These are phyloP conservation scores for Cyclotella choctawhatcheeana DNA, from an alignment of 108 stramenopile species.

Conservation along the genomic window DNA sequence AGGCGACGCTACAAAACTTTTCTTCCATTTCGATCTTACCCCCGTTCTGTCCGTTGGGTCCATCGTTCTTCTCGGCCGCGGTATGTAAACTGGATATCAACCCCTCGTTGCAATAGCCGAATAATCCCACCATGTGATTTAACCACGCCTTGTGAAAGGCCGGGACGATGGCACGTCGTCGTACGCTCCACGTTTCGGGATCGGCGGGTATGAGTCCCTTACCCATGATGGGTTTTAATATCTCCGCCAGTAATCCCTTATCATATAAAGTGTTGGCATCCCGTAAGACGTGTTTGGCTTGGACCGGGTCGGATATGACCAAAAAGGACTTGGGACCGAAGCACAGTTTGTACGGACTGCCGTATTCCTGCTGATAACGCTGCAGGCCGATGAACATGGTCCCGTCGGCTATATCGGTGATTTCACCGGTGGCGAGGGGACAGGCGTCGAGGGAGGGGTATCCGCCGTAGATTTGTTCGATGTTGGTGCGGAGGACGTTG, in stretches of 20 bases:
- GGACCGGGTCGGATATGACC: slow-evolving; percentile 92
- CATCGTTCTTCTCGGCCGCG: slow-evolving; percentile 52
- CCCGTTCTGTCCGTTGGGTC: slow-evolving; percentile 34
- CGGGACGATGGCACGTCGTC: slow-evolving; percentile 92
- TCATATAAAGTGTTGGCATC: slow-evolving; percentile 91
- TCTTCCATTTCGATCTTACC: slow-evolving; percentile 92
- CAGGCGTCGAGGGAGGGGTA: slow-evolving; percentile 90
- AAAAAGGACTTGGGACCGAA: slow-evolving; percentile 97
- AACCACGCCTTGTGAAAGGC: slow-evolving; percentile 98
- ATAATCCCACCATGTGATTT: slow-evolving; percentile 91
- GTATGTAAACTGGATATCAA: slow-evolving; percentile 72
- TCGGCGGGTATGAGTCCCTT: slow-evolving; percentile 95
- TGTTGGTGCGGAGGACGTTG: slow-evolving; percentile 87
- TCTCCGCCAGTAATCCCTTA: slow-evolving; percentile 89
- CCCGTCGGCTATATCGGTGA: slow-evolving; percentile 89
- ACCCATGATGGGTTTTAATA: slow-evolving; percentile 93
- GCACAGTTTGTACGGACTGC: slow-evolving; percentile 95
- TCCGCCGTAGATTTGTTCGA: slow-evolving; percentile 95
- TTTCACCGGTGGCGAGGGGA: slow-evolving; percentile 92
- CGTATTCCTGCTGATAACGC: slow-evolving; percentile 79
- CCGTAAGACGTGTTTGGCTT: slow-evolving; percentile 84
- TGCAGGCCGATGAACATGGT: slow-evolving; percentile 95
- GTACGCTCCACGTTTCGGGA: slow-evolving; percentile 92
- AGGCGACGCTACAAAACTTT: slow-evolving; percentile 89
- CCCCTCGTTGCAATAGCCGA: slow-evolving; percentile 91